Evolutionary conservation across 192 early-diverging fungal genomes (phyloP).

Genomic region (Umbelopsis vinacea): DNA sequence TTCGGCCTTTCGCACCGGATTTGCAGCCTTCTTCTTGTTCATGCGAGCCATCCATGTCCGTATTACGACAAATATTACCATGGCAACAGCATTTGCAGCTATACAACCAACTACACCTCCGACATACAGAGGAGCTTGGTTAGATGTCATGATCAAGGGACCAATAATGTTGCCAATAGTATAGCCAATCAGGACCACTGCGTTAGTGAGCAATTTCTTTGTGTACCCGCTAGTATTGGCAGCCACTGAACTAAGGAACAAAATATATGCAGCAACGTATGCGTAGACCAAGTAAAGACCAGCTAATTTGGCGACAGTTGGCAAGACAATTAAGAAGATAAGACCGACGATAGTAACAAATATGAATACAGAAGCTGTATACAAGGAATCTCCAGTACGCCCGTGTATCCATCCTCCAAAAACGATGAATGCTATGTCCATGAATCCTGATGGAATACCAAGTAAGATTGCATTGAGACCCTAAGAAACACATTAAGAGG

Average conservation of each 20-base stretch:
- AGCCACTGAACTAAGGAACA: slow-evolving; percentile 8
- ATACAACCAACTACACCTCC: slow-evolving; percentile 27
- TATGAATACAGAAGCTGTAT: slow-evolving; percentile 2
- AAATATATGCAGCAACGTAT: slow-evolving; percentile 6
- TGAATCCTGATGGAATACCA: slow-evolving; percentile 23
- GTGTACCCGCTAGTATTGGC: slow-evolving; percentile 29
- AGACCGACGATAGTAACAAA: slow-evolving; percentile 21
- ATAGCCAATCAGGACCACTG: slow-evolving; percentile 21
- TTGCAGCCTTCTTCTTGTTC: slow-evolving; percentile 6
- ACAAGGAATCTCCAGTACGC: slow-evolving; percentile 27
- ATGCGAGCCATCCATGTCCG: slow-evolving; percentile 15
- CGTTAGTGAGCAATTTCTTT: slow-evolving; percentile 34
- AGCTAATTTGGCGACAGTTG: slow-evolving; percentile 3
- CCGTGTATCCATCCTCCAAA: neutral
- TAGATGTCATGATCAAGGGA: slow-evolving; percentile 24
- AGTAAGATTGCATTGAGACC: slow-evolving; percentile 29
- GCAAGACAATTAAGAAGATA: slow-evolving; percentile 29
- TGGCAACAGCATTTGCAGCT: slow-evolving; percentile 16
- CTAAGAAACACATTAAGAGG: slow-evolving; percentile 13
- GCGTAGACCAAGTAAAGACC: slow-evolving; percentile 29
- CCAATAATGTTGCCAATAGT: slow-evolving; percentile 32
- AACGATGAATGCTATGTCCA: neutral
- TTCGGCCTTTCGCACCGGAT: neutral
- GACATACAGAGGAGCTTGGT: slow-evolving; percentile 26
- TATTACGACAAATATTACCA: slow-evolving; percentile 1